phyloP scores from a whole-genome alignment of 2,329 filamentous ascomycete species.

The Exserohilum turcica region DNA sequence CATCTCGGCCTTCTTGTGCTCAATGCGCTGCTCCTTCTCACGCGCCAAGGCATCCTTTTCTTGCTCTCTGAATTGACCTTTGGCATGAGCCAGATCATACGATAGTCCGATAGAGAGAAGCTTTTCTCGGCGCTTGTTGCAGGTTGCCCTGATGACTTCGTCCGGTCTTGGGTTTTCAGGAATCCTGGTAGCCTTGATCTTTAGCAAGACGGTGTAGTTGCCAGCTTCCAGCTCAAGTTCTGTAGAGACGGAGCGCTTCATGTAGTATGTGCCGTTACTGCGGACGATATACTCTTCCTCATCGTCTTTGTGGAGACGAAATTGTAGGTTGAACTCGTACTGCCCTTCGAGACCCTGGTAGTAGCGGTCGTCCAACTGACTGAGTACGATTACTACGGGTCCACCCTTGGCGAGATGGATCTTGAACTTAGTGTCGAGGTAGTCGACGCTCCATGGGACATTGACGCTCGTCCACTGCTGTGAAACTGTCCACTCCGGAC shows the following conservation, averaged over 20 bases:
- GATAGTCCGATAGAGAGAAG: constrained; percentile 71
- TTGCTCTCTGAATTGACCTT: constrained; percentile 61
- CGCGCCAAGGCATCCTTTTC: constrained; percentile 53
- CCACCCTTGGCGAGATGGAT: constrained; percentile 59
- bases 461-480: constrained; percentile 66
- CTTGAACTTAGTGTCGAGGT: constrained; percentile 64
- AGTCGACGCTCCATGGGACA: constrained; percentile 66
- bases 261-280: constrained; percentile 62
- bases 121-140: constrained; percentile 70
- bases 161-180: constrained; percentile 62
- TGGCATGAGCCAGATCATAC: constrained; percentile 73
- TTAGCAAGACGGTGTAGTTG: constrained; percentile 75
- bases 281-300: constrained; percentile 65
- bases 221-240: constrained; percentile 77
- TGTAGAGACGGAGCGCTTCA: constrained; percentile 76
- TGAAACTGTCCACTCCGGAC: constrained; percentile 63
- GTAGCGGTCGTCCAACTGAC: constrained; percentile 66
- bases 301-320: constrained; percentile 64
- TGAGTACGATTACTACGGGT: constrained; percentile 63
- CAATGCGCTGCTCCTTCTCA: constrained; percentile 46
- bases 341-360: constrained; percentile 63
- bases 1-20: constrained; percentile 42
- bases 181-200: constrained; percentile 69
- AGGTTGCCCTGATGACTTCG: constrained; percentile 69
- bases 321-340: constrained; percentile 63